A percentile compares a stretch with the other conserved stretches of the same genome.
These are phyloP conservation scores for Chaetomium sp. DNA, from an alignment of 2,329 filamentous ascomycete genomes.

Conservation along the genomic window DNA sequence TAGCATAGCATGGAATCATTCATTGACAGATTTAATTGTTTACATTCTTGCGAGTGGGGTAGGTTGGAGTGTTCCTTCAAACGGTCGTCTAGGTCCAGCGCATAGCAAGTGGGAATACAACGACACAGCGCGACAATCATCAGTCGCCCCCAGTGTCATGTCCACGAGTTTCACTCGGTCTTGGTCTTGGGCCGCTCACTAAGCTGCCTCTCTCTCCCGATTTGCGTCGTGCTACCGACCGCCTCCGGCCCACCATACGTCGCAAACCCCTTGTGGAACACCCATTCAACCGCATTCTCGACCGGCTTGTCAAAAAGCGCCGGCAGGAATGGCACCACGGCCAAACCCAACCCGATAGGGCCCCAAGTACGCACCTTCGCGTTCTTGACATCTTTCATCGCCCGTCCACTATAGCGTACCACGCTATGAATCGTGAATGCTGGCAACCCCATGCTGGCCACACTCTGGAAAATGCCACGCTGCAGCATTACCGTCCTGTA, in stretches of 20 bases:
- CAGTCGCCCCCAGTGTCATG: not conserved
- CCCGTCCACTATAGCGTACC: conserved; percentile 78
- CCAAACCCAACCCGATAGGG: conserved; percentile 77
- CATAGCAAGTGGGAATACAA: not conserved
- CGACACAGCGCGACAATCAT: not conserved
- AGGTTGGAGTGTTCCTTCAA: no score
- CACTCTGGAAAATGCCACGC: conserved; percentile 78
- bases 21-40: no score
- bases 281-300: conserved; percentile 83
- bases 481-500: conserved; percentile 88
- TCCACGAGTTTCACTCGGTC: conserved; percentile 29
- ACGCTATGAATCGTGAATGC: conserved; percentile 92
- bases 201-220: conserved; percentile 45
- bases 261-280: conserved; percentile 77
- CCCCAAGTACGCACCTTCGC: conserved; percentile 71
- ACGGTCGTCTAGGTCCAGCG: no score
- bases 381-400: conserved; percentile 79
- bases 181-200: conserved; percentile 33
- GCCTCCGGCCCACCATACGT: conserved; percentile 57
- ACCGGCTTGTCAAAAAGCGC: conserved; percentile 86
- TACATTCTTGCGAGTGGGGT: no score
- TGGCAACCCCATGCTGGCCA: conserved; percentile 90
- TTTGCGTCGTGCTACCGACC: conserved; percentile 49
- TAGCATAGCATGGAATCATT: no score
- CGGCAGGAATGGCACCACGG: conserved; percentile 76